Conservation (phyloP, 441 rosid species). For the Hypseocharis bilobata region DNA sequence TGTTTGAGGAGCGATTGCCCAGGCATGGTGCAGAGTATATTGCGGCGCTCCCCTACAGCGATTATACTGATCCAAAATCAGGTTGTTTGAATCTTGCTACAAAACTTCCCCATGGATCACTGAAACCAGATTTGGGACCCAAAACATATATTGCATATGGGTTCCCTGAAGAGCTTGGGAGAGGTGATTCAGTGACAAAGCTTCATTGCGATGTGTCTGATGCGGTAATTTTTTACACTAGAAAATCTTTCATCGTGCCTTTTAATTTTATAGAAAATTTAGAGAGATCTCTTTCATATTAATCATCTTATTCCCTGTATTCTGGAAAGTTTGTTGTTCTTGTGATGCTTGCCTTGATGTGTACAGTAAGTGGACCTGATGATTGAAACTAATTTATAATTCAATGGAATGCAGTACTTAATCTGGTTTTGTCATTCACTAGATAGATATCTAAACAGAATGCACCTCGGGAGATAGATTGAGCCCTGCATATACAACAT, state of each 20-base stretch:
- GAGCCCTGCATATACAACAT: background rate
- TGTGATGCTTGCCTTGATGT: background rate
- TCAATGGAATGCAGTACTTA: background rate
- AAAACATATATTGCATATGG: conserved; percentile 95
- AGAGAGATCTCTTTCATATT: background rate
- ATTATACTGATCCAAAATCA: conserved; percentile 62
- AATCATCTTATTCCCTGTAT: conserved; percentile 1
- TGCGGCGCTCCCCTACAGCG: conserved; percentile 75
- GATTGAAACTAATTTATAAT: background rate
- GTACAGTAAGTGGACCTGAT: background rate
- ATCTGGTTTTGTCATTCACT: background rate
- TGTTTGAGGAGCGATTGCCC: conserved; percentile 74
- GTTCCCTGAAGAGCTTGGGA: conserved; percentile 55
- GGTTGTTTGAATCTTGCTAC: conserved; percentile 80
- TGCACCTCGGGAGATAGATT: background rate
- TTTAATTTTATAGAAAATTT: background rate
- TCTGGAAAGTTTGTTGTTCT: conserved; percentile 5
- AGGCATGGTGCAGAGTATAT: conserved; percentile 88
- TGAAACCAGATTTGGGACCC: conserved; percentile 91
- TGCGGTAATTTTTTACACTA: conserved; percentile 44
- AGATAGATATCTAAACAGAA: background rate
- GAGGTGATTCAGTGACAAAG: conserved; percentile 92
- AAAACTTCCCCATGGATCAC: conserved; percentile 52
- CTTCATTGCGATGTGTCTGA: conserved; percentile 92
- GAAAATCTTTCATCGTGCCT: background rate